Base-by-base conservation (phyloP, 202 grass and related monocot genomes). In the Eragrostis tef region DNA sequence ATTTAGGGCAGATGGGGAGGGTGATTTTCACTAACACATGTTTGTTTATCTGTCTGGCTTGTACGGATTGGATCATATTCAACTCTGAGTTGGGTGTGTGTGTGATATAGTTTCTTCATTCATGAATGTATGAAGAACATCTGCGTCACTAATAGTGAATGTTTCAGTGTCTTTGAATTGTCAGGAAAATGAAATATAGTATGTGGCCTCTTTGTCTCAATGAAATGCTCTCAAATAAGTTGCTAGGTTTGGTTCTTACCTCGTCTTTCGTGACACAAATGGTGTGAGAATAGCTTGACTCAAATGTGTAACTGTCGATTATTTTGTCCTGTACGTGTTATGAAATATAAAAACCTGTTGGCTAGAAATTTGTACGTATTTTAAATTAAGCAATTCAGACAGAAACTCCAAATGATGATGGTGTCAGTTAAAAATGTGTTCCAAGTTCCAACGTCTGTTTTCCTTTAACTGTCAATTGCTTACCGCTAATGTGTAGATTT, bases 341-440 rank as follows among this genome's bases (percentile, higher is more conserved):
- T 20, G 31, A 54, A 57, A n/a, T 45, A 12, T 42, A 74, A 14
- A 69, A 59, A 36, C 16, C 20, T 80, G 17, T 7, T 22, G 13
- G 9, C 13, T 57, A 68, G 19, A 66, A 48, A 57, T 60, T 21
- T 50, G 27, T 57, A 46, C 41, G 45, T 68, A 21, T 68, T 31
- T 6, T 31, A 13, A 77, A 78, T 60, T 10, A 51, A 61, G 21
- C 17, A 50, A 84, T 81, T 60, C 11, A 5, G 81, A 75, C 67
- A 42, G 52, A 25, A 29, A 27, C n/a, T 17, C 43, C 21, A 73
- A 73, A 71, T 73, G 9, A 41, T 67, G 11, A 4, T 39, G 34
- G 53, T 57, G 4, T 41, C 39, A 71, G 15, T 56, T 72, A 11
- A 71, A 22, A 57, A 62, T 69, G 25, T 27, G 6, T 84, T 70